Evolutionary conservation across 2,329 filamentous ascomycete genomes (phyloP).

Genomic region (Bisporella sp.): DNA sequence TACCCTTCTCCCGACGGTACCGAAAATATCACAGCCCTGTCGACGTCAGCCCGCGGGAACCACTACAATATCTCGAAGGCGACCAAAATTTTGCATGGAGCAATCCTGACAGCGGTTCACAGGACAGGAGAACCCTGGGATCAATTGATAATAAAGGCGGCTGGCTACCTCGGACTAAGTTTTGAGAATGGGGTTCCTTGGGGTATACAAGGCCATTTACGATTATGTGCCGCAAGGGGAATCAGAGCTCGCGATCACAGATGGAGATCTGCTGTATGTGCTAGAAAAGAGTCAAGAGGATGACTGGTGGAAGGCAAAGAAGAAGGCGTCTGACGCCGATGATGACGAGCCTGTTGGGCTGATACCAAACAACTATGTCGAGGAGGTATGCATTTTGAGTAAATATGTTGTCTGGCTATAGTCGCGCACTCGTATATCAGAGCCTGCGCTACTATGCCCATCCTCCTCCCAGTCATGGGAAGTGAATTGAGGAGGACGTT

Average conservation of each 20-base stretch:
- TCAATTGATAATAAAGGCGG: slow-evolving; percentile 8
- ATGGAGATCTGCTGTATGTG: slow-evolving; percentile 85
- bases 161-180: slow-evolving; percentile 7
- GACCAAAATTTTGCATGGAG: slow-evolving; percentile 16
- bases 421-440: too few relatives aligned
- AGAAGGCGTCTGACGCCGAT: slow-evolving; percentile 33
- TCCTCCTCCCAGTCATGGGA: too few relatives aligned
- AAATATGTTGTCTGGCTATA: too few relatives aligned
- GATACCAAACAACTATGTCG: slow-evolving; percentile 90
- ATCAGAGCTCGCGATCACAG: slow-evolving; percentile 75
- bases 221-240: slow-evolving; percentile 85
- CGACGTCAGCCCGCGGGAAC: too few relatives aligned
- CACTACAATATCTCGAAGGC: too few relatives aligned
- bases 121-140: slow-evolving; percentile 17
- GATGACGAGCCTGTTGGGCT: slow-evolving; percentile 31
- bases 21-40: too few relatives aligned
- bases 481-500: too few relatives aligned
- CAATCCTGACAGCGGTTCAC: slow-evolving; percentile 14
- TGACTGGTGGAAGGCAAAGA: slow-evolving; percentile 69
- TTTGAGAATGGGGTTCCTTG: slow-evolving; percentile 75
- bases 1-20: too few relatives aligned
- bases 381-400: slow-evolving; percentile 59
- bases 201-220: slow-evolving; percentile 85
- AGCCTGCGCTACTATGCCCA: too few relatives aligned
- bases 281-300: slow-evolving; percentile 62